Conservation (phyloP, 192 early-diverging fungal genomes). For the Coemansia sp. region DNA sequence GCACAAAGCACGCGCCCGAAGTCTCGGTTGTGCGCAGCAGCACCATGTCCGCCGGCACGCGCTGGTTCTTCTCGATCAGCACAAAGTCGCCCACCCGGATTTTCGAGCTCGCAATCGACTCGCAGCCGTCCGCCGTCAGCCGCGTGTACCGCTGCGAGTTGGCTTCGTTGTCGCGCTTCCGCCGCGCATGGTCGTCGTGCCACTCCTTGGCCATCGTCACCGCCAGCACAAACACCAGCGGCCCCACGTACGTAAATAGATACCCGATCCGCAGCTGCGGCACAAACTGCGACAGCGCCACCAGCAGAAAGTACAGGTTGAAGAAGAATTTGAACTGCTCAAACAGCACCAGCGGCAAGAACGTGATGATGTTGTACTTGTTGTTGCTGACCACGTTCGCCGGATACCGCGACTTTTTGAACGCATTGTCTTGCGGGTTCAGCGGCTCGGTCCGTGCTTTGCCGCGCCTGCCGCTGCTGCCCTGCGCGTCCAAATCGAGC, state of each 20-base stretch:
- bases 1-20: conserved; percentile 86
- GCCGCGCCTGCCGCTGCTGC: neutral
- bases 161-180: conserved; percentile 78
- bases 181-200: conserved; percentile 80
- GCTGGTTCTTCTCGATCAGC: conserved; percentile 78
- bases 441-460: conserved; percentile 36
- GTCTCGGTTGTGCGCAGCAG: conserved; percentile 78
- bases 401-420: conserved; percentile 53
- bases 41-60: conserved; percentile 90
- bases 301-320: conserved; percentile 87
- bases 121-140: conserved; percentile 56
- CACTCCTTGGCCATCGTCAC: conserved; percentile 93
- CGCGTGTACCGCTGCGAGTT: conserved; percentile 79
- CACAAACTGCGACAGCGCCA: conserved; percentile 89
- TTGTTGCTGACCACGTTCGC: conserved; percentile 86
- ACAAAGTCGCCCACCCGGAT: conserved; percentile 88
- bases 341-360: conserved; percentile 77
- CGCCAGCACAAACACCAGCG: conserved; percentile 81
- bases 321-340: conserved; percentile 96
- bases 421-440: conserved; percentile 40
- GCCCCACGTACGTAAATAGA: conserved; percentile 89
- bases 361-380: conserved; percentile 77
- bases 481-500: too few relatives aligned
- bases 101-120: conserved; percentile 70
- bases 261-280: conserved; percentile 79